Evolutionary conservation across 768 basidiomycete species (phyloP).

Genomic region (Naganishia vishniacii): DNA sequence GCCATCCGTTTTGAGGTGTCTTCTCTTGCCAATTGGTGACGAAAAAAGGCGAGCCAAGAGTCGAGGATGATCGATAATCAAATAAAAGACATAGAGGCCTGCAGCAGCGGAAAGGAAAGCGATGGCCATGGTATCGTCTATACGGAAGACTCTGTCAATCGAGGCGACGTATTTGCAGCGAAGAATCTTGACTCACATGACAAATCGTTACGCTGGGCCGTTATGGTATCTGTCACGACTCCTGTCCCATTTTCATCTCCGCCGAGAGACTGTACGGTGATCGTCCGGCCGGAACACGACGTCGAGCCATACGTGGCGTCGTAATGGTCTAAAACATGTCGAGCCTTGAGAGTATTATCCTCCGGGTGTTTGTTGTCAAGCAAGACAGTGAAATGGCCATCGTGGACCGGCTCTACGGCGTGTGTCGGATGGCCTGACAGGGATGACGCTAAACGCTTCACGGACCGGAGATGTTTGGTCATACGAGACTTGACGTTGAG

Average conservation of each 20-base stretch:
- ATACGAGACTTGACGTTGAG: slow-evolving; percentile 7
- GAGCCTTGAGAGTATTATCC: background rate
- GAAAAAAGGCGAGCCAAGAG: slow-evolving; percentile 44
- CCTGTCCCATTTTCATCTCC: background rate
- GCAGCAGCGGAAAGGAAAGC: slow-evolving; percentile 35
- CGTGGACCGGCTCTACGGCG: background rate
- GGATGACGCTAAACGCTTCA: background rate
- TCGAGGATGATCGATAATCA: slow-evolving; percentile 37
- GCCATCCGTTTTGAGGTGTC: slow-evolving; percentile 4
- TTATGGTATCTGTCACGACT: background rate
- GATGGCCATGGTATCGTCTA: slow-evolving; percentile 29
- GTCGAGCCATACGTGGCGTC: background rate
- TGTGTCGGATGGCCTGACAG: background rate
- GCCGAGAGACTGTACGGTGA: no score
- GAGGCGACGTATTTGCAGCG: no score
- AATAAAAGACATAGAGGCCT: slow-evolving; percentile 33
- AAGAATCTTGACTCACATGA: slow-evolving; percentile 19
- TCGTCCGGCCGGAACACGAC: no score
- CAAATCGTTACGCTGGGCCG: background rate
- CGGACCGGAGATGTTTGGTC: background rate
- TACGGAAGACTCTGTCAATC: background rate
- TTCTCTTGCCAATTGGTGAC: slow-evolving; percentile 26
- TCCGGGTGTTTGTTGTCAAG: background rate
- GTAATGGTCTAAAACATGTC: slow-evolving; percentile 1
- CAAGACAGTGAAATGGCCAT: background rate